Base-by-base conservation (phyloP, 257 asterid species). In the Lavandula angustifolia region DNA sequence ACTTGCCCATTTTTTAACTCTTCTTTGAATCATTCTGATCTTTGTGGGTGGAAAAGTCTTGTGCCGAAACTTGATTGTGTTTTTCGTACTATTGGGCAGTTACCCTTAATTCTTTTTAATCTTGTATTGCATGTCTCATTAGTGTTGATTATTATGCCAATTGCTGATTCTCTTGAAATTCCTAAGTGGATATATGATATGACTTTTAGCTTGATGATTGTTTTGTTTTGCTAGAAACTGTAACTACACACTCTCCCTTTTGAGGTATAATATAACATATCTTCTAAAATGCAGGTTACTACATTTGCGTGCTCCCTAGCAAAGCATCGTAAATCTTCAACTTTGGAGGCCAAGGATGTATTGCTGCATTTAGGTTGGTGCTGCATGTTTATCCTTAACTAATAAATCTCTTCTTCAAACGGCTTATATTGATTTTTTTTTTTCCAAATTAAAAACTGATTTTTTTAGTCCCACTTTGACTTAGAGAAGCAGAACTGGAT, bases 291-390 rank as follows among this genome's bases (percentile, higher is more conserved):
- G 74, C 63, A 94, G 99, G 97, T 86, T 48, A 84, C 96, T 66
- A 33, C 89, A 71, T 81, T 80, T 76, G 88, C 97, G 43, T 94
- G 99, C 87, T 69, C 80, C 73, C 74, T 94, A 76, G 99, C 99
- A 32, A 94, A 94, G 87, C 99, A 94, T 80, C 85, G 99, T 67
- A 90, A 85, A 49, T 94, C 99, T 60, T 81, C 97, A 17, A 94
- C 94, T 35, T 54, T 94, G 76, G 99, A 94, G 71, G 75, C 97
- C 51, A 94, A 90, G 85, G 99, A 94, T 73, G 81, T 89, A 38
- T 69, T 84, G 80, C 83, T 94, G 81, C 96, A 85, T 84, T 84
- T 94, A 84, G 99, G 99, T 94, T 76, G 80, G 94, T 79, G 72
- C 74, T 76, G 68, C 59, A 17, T 51, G 27, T 11, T 5, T 31